Evolutionary conservation across 768 basidiomycete genomes (phyloP).

Genomic region (Lyophyllum shimeji): DNA sequence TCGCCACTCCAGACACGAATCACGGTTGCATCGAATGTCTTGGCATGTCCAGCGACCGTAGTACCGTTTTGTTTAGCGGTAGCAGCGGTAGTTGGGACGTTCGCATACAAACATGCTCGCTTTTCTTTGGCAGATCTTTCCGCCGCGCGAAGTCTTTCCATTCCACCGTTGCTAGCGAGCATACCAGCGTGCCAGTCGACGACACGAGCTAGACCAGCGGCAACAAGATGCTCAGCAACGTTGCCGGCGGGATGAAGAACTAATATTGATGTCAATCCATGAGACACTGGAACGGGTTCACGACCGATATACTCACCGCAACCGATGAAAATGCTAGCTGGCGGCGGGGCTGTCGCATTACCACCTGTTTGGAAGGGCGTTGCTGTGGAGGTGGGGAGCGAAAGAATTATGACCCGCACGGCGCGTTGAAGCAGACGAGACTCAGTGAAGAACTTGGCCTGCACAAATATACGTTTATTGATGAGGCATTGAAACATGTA

Average conservation of each 20-base stretch:
- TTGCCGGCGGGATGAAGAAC: slow-evolving; percentile 93
- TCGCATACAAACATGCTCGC: slow-evolving; percentile 68
- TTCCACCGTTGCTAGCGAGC: slow-evolving; percentile 78
- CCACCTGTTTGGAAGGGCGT: slow-evolving; percentile 75
- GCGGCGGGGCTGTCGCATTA: slow-evolving; percentile 50
- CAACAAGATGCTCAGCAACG: slow-evolving; percentile 86
- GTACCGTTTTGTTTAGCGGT: slow-evolving; percentile 48
- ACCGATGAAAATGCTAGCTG: slow-evolving; percentile 89
- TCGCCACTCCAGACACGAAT: slow-evolving; percentile 91
- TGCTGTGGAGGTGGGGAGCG: slow-evolving; percentile 74
- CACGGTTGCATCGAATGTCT: slow-evolving; percentile 79
- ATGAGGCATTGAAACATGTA: slow-evolving; percentile 10
- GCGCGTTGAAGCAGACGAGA: slow-evolving; percentile 77
- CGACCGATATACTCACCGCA: slow-evolving; percentile 46
- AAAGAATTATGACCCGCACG: slow-evolving; percentile 77
- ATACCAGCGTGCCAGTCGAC: slow-evolving; percentile 99
- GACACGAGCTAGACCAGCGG: slow-evolving; percentile 83
- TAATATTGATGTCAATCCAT: slow-evolving; percentile 24
- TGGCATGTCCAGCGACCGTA: slow-evolving; percentile 39
- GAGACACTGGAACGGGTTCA: background rate
- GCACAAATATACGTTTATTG: slow-evolving; percentile 18
- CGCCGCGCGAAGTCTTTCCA: slow-evolving; percentile 84
- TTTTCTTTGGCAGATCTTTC: slow-evolving; percentile 82
- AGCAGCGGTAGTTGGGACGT: slow-evolving; percentile 37
- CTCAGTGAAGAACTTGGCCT: slow-evolving; percentile 96